A percentile compares a stretch with the other conserved stretches of the same genome.
Evolutionary conservation across 2,329 filamentous ascomycete species (phyloP).

Genomic region (Aspergillus tanneri): DNA sequence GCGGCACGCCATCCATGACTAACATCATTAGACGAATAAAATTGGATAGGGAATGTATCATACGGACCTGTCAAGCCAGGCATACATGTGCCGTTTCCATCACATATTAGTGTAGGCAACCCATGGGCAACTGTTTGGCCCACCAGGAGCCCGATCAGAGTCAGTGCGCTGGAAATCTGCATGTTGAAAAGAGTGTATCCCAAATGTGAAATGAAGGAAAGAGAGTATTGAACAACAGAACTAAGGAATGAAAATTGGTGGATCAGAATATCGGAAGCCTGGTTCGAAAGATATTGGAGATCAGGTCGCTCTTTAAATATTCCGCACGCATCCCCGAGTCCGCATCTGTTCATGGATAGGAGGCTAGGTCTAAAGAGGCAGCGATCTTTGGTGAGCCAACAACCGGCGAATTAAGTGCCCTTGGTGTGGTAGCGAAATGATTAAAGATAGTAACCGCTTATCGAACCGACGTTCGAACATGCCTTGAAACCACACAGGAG

Average conservation of each 20-base stretch:
- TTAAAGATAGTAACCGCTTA: not conserved
- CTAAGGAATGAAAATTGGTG: too few relatives aligned
- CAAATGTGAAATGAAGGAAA: too few relatives aligned
- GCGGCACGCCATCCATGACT: constrained; percentile 65
- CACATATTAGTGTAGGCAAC: constrained; percentile 56
- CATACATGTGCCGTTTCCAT: constrained; percentile 63
- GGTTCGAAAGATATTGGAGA: too few relatives aligned
- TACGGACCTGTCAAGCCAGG: constrained; percentile 56
- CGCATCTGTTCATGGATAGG: too few relatives aligned
- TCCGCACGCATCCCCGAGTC: too few relatives aligned
- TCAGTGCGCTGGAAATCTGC: not conserved
- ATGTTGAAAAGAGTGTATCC: not conserved
- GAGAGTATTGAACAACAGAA: too few relatives aligned
- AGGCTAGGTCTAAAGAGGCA: too few relatives aligned
- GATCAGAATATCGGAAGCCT: too few relatives aligned
- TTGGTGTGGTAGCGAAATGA: too few relatives aligned
- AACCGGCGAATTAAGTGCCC: not conserved
- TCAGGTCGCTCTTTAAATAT: too few relatives aligned
- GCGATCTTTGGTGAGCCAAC: too few relatives aligned
- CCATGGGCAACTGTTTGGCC: constrained; percentile 57
- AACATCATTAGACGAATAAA: constrained; percentile 10
- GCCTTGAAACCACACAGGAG: not conserved
- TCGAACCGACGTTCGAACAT: not conserved
- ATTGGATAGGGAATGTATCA: not conserved
- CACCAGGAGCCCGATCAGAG: constrained; percentile 2